phyloP scores from a whole-genome alignment of 163 green algal genomes.

The Scenedesmus sp. region DNA sequence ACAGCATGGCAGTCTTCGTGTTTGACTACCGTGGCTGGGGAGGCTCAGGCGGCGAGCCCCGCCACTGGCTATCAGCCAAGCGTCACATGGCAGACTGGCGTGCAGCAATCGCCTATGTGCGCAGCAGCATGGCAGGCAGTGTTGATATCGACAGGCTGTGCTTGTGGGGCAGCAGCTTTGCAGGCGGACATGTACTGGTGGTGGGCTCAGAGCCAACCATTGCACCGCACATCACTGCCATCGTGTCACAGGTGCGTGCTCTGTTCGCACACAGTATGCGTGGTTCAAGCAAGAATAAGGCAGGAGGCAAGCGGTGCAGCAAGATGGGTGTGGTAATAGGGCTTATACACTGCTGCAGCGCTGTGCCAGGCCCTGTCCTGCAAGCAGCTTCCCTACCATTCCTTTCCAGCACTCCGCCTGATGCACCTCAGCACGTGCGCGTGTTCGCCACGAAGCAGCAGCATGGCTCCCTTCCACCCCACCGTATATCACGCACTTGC shows the following conservation, averaged over 20 bases:
- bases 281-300: too few species aligned
- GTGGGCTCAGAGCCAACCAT: constrained; percentile 47
- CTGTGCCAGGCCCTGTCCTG: too few species aligned
- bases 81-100: constrained; percentile 53
- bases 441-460: too few species aligned
- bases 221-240: constrained; percentile 2
- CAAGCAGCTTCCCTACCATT: too few species aligned
- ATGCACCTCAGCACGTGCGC: too few species aligned
- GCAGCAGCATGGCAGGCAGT: not conserved
- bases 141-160: constrained; percentile 55
- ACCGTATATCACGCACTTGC: too few species aligned
- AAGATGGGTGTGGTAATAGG: too few species aligned
- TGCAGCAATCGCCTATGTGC: constrained; percentile 28
- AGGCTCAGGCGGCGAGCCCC: constrained; percentile 54
- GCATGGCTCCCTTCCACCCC: too few species aligned
- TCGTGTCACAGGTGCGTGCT: constrained; percentile 40
- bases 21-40: constrained; percentile 60
- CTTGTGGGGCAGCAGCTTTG: constrained; percentile 68
- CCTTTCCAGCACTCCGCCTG: too few species aligned
- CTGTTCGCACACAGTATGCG: too few species aligned
- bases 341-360: too few species aligned
- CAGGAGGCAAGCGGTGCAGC: too few species aligned
- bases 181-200: constrained; percentile 71
- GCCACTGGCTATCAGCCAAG: constrained; percentile 53
- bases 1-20: constrained; percentile 34